Percentiles rank a stretch among this genome's conserved stretches.
Conservation (phyloP, 345 rosid species). For the Clarkia xantiana region DNA sequence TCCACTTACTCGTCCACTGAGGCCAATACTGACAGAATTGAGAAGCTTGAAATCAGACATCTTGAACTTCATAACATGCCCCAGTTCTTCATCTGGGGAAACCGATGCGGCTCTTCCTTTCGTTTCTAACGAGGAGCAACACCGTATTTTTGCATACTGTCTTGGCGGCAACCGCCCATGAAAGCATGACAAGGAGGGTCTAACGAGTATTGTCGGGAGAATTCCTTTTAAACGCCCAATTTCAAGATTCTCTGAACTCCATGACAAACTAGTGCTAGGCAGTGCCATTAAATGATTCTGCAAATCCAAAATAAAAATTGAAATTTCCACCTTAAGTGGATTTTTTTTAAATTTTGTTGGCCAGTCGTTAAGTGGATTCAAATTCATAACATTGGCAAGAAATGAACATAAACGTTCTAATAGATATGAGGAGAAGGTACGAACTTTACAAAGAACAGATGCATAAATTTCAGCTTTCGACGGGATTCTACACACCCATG, state of each 20-base stretch:
- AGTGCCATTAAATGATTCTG: slow-evolving; percentile 36
- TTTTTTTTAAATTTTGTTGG: too few species aligned
- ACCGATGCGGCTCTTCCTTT: slow-evolving; percentile 10
- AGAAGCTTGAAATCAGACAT: slow-evolving; percentile 69
- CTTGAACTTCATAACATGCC: slow-evolving; percentile 56
- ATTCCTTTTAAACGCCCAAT: slow-evolving; percentile 16
- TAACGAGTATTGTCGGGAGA: slow-evolving; percentile 17
- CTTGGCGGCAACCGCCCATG: slow-evolving; percentile 11
- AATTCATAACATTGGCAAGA: too few species aligned
- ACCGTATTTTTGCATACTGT: slow-evolving; percentile 13
- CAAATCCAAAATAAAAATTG: too few species aligned
- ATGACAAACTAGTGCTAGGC: slow-evolving; percentile 23
- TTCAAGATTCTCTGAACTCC: slow-evolving; percentile 22
- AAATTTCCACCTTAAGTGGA: too few species aligned
- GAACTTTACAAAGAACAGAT: too few species aligned
- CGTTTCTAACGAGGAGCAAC: slow-evolving; percentile 37
- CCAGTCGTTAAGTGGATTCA: too few species aligned
- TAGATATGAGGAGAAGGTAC: too few species aligned
- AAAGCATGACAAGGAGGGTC: slow-evolving; percentile 9
- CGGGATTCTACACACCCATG: too few species aligned
- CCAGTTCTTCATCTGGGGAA: slow-evolving; percentile 29
- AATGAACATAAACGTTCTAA: too few species aligned
- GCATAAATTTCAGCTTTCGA: too few species aligned
- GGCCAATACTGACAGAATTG: slow-evolving; percentile 72
- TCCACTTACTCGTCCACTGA: slow-evolving; percentile 64